Conservation (phyloP, 2,329 filamentous ascomycete genomes). For the Diaporthe citrichinensis region DNA sequence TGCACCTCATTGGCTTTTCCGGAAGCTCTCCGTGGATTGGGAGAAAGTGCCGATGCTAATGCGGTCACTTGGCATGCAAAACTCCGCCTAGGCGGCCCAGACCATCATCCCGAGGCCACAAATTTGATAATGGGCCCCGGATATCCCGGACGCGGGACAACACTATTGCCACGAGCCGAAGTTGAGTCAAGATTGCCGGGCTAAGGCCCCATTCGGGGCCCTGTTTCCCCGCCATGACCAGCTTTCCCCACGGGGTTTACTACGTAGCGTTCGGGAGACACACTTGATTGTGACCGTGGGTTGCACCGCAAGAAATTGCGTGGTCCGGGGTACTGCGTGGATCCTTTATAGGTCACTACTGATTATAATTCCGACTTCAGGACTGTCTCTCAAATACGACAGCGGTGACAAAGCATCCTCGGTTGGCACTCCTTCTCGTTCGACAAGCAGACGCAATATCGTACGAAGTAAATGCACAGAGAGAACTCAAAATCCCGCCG, state of each 20-base stretch:
- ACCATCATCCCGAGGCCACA: neutral
- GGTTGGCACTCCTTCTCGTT: neutral
- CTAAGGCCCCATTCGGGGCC: neutral
- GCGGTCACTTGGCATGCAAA: constrained; percentile 16
- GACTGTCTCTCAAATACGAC: neutral
- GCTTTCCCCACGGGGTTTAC: constrained; percentile 20
- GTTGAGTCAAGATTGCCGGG: neutral
- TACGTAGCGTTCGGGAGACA: neutral
- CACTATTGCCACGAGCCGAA: neutral
- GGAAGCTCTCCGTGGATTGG: constrained; percentile 6
- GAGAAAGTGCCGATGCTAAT: constrained; percentile 15
- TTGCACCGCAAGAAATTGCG: neutral
- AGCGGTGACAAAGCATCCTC: neutral
- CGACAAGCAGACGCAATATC: neutral
- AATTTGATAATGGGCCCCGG: neutral
- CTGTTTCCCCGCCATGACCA: constrained; percentile 19
- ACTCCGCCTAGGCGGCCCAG: neutral
- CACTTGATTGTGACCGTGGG: neutral
- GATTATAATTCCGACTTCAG: neutral
- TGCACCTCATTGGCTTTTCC: constrained; percentile 11
- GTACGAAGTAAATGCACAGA: neutral
- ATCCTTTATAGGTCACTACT: neutral
- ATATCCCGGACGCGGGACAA: neutral
- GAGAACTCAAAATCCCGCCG: neutral
- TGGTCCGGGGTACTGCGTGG: neutral